These are phyloP conservation scores for Alectoria sarmentosa DNA, from an alignment of 495 filamentous ascomycete genomes.

Conservation along the genomic window DNA sequence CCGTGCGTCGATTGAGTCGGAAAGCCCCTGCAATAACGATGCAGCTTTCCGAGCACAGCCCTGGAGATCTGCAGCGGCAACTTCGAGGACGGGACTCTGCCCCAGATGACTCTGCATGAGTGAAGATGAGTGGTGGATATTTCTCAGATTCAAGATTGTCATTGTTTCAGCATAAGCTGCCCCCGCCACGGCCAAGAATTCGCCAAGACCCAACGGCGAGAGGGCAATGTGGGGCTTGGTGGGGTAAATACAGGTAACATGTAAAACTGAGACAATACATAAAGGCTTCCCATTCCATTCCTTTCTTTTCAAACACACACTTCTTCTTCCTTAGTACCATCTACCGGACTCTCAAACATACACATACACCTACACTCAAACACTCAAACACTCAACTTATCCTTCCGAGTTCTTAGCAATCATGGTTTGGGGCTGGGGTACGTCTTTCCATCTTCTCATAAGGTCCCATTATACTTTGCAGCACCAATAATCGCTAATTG, in stretches of 20 bases:
- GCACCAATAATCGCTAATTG: neutral
- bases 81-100: neutral
- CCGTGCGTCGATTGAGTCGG: too few relatives aligned
- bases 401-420: slow-evolving; percentile 10
- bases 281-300: neutral
- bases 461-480: neutral
- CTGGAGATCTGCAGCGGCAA: neutral
- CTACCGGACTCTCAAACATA: neutral
- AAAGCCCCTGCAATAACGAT: too few relatives aligned
- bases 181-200: neutral
- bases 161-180: too few relatives aligned
- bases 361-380: too few relatives aligned
- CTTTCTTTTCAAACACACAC: neutral
- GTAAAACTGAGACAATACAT: neutral
- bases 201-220: neutral
- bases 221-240: neutral
- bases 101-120: neutral
- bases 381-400: too few relatives aligned
- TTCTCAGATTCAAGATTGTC: too few relatives aligned
- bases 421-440: slow-evolving; percentile 24
- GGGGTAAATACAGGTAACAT: neutral
- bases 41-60: neutral
- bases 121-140: neutral
- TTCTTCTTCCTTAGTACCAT: neutral
- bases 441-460: neutral